Evolutionary conservation across 495 filamentous ascomycete genomes (phyloP), one percentile per base, ranked within the genome.

Genomic region (Neurospora tetraspora): DNA sequence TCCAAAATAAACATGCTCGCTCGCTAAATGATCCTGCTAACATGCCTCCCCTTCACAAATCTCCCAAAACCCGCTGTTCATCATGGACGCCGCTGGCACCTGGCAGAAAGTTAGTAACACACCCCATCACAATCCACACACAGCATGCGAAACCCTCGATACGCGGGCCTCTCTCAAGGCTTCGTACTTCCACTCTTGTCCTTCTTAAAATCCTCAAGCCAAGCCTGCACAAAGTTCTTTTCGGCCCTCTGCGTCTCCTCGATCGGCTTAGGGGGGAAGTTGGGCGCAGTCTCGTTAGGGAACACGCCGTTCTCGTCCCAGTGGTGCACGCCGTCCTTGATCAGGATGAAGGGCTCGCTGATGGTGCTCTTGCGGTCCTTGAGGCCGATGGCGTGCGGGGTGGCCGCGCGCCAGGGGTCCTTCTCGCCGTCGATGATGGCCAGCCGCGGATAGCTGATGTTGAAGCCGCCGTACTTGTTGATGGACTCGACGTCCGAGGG

Each of bases 281-380:
- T 80, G 4, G 83, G 68, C 14, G 78, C 84, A 5, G 86, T 89
- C 82, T 91, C 83, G 73, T 91, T 90, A 4, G 82, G 80, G 68
- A 89, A 89, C 59, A 91, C 70, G 10, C 89, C 90, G 77, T 92
- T 91, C 85, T 92, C 87, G 78, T 92, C 91, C 88, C 88, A 92
- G 80, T 92, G 89, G 79, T 92, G 90, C 65, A 91, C 89, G 1
- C 82, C 89, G 1, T 83, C 85, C n/a, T 82, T 80, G 71, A 93
- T 90, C 70, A 91, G 76, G 34, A 91, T 82, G 72, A 89, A 88
- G 5, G 91, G 91, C 80, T 91, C 83, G 23, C 80, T 80, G 1
- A 82, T 80, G 1, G 90, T 92, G 43, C 83, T 89, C 7, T 77
- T 74, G 23, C 91, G 76, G 34, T 76, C 74, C 0, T 80, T 75